Evolutionary conservation across 2,329 filamentous ascomycete genomes (phyloP), one percentile per base, ranked within the genome.

Genomic region (Phialophora verrucosa): DNA sequence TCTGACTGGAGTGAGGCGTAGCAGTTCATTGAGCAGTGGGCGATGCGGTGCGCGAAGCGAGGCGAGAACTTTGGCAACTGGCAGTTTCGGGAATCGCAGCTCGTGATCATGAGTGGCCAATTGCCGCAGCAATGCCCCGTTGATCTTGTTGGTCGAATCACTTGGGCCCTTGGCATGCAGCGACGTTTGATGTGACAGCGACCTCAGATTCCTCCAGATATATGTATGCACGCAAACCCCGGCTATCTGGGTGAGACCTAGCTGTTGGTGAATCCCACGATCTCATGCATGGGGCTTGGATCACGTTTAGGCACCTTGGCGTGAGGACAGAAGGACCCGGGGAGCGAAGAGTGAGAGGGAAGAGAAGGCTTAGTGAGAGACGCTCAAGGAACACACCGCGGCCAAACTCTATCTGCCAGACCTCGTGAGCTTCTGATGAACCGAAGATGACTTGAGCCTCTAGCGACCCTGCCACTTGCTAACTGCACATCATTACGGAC

Each of bases 51-150:
- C 23, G 27, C 53, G 53, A 35, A 55, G 53, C 29, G 53, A 55
- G 51, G 25, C 14, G 27, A 35, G 53, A 55, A 55, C 53, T 55
- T 55, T 55, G 53, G 53, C 53, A 32, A 51, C 49, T 27, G 23
- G 49, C 20, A 23, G 8, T 51, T 51, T 51, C 49, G 20, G 20
- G 49, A 51, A 51, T 51, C 49, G 20, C 49, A 29, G 49, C 20
- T 29, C 20, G 20, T 23, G 49, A 51, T 20, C 10, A 5, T 27
- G 49, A 51, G 49, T 51, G 49, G 49, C 25, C 49, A 29, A 10
- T 51, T 51, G 49, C 23, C 49, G 5, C 23, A 51, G 49, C 49
- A 51, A 51, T 55, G 53, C 53, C 53, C 10, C 29, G 14, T 31
- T 20, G 11, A 4, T 20, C 53, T 55, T 35, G 29, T 55, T 55